Percentiles rank a stretch among this genome's conserved stretches.
Conservation (phyloP, 2,329 filamentous ascomycete species). For the Epichloe glyceriae region DNA sequence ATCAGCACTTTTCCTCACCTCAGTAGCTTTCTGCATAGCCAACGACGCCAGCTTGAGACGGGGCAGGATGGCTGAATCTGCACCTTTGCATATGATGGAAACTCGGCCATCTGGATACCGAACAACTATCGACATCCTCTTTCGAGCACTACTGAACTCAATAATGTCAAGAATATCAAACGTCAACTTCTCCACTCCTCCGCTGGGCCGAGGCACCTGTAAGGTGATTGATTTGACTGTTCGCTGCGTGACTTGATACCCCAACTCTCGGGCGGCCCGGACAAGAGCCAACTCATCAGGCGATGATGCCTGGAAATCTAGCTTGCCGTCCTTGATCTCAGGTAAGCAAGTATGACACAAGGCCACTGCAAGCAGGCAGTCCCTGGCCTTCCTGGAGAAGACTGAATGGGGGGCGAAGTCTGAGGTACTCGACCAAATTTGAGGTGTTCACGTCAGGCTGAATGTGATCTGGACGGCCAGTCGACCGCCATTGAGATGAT, state of each 20-base stretch:
- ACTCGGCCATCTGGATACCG: conserved; percentile 75
- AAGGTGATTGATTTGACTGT: conserved; percentile 56
- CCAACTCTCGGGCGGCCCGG: conserved; percentile 71
- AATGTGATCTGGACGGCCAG: conserved; percentile 32
- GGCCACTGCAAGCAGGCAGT: conserved; percentile 74
- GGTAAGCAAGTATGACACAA: conserved; percentile 87
- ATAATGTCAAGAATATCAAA: conserved; percentile 80
- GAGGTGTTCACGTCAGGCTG: conserved; percentile 51
- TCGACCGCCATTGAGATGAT: conserved; percentile 37
- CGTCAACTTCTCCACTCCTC: conserved; percentile 36
- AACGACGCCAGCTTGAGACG: conserved; percentile 60
- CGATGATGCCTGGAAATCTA: conserved; percentile 79
- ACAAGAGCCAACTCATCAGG: conserved; percentile 84
- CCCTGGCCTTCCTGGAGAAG: conserved; percentile 66
- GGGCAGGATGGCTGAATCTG: conserved; percentile 71
- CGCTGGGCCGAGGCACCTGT: conserved; percentile 25
- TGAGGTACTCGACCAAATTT: conserved; percentile 68
- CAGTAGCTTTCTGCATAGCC: conserved; percentile 61
- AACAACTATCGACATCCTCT: conserved; percentile 82
- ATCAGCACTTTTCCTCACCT: conserved; percentile 50
- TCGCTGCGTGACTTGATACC: conserved; percentile 63
- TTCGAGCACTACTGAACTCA: conserved; percentile 80
- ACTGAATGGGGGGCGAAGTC: conserved; percentile 61
- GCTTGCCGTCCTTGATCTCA: conserved; percentile 55
- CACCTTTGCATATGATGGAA: conserved; percentile 80